Conservation (phyloP, 2,329 filamentous ascomycete species). For the Pestalotiopsis sp. region DNA sequence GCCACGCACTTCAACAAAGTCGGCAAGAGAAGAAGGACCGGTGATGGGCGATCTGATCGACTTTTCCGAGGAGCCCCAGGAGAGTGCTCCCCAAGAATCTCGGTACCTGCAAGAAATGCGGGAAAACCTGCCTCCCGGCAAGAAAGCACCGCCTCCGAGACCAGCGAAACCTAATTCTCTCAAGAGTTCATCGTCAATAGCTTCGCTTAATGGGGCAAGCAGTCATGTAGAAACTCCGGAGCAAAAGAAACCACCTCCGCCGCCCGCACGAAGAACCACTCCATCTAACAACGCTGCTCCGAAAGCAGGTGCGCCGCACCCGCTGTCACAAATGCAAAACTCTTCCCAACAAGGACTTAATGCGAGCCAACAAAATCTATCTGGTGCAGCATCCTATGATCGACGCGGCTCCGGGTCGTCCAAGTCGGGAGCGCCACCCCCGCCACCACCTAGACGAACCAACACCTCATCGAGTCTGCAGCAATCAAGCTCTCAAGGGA, state of each 20-base stretch:
- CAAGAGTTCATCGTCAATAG: constrained; percentile 42
- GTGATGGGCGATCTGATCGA: constrained; percentile 65
- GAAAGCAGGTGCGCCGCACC: constrained; percentile 32
- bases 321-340: constrained; percentile 44
- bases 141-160: constrained; percentile 51
- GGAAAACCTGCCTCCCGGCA: constrained; percentile 23
- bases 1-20: constrained; percentile 29
- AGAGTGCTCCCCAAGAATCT: constrained; percentile 37
- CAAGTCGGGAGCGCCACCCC: constrained; percentile 36
- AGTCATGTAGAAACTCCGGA: constrained; percentile 12
- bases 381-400: constrained; percentile 14
- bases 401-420: constrained; percentile 18
- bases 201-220: constrained; percentile 20
- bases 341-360: constrained; percentile 31
- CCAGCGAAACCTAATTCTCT: constrained; percentile 62
- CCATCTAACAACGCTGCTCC: constrained; percentile 21
- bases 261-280: constrained; percentile 38
- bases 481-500: constrained; percentile 34
- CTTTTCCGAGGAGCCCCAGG: constrained; percentile 55
- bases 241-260: constrained; percentile 32
- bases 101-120: constrained; percentile 33
- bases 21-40: constrained; percentile 35
- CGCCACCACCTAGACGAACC: constrained; percentile 50
- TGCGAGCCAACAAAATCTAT: constrained; percentile 13
- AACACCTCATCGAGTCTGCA: constrained; percentile 40